These are phyloP conservation scores for Cyberlindnera saturnus DNA, from an alignment of 805 yeast genomes.

Conservation along the genomic window DNA sequence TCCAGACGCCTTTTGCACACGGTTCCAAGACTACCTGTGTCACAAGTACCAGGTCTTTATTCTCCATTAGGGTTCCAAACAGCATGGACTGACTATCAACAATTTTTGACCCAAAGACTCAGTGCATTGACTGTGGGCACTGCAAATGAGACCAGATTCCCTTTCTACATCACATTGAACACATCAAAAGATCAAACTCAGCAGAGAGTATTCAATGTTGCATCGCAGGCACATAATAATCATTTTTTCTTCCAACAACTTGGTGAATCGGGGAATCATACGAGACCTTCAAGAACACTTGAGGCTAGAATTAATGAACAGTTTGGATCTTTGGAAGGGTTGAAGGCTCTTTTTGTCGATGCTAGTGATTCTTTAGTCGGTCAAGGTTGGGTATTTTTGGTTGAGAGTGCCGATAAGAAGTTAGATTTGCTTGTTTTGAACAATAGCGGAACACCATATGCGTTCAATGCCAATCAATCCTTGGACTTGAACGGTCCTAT, in stretches of 20 bases:
- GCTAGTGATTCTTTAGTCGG: constrained; percentile 29
- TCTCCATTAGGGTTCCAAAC: constrained; percentile 58
- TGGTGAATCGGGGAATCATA: constrained; percentile 15
- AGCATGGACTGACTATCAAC: constrained; percentile 83
- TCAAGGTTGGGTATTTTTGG: constrained; percentile 75
- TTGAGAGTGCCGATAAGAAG: constrained; percentile 58
- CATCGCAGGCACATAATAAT: constrained; percentile 89
- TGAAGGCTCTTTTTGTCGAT: constrained; percentile 10
- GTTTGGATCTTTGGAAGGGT: constrained; percentile 28
- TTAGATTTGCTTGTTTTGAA: constrained; percentile 49
- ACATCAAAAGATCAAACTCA: constrained; percentile 62
- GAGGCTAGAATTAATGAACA: constrained; percentile 29
- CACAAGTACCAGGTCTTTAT: constrained; percentile 52
- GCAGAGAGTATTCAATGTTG: constrained; percentile 74
- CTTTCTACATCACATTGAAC: constrained; percentile 62
- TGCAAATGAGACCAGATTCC: constrained; percentile 66
- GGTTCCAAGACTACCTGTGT: constrained; percentile 48
- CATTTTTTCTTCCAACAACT: constrained; percentile 79
- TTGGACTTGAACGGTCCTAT: constrained; percentile 74
- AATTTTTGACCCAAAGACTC: constrained; percentile 51
- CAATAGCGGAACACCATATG: constrained; percentile 76
- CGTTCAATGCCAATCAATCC: constrained; percentile 60
- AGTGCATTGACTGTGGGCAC: constrained; percentile 70
- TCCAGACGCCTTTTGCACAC: constrained; percentile 41
- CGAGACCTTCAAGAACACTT: constrained; percentile 32